Evolutionary conservation across 805 yeast genomes (phyloP).

Genomic region (Cyberlindnera americana): DNA sequence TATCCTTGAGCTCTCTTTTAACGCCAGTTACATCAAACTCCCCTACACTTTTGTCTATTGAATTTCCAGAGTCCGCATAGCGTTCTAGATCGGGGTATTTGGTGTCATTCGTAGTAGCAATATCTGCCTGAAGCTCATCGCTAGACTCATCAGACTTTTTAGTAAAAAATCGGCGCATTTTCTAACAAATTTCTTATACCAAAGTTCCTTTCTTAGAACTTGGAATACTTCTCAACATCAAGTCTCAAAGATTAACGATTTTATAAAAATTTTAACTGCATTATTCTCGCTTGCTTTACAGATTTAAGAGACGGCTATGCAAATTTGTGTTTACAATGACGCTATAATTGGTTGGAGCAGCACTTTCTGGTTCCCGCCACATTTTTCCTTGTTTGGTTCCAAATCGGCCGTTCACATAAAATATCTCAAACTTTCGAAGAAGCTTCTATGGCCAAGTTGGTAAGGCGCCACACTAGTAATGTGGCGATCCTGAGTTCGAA

Average conservation of each 20-base stretch:
- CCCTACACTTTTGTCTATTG: neutral
- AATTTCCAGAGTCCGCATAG: neutral
- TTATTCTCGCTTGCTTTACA: too few species aligned
- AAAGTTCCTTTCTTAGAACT: neutral
- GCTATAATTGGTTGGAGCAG: constrained; percentile 3
- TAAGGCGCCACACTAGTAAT: constrained; percentile 84
- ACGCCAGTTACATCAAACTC: constrained; percentile 29
- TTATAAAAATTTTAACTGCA: too few species aligned
- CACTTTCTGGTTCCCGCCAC: neutral
- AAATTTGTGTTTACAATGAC: constrained; percentile 9
- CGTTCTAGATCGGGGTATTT: constrained; percentile 1
- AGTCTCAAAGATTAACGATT: too few species aligned
- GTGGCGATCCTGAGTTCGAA: constrained; percentile 78
- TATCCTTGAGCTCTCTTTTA: constrained; percentile 45
- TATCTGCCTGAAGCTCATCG: neutral
- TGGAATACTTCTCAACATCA: neutral
- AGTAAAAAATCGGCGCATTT: constrained; percentile 1
- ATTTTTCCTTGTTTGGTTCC: too few species aligned
- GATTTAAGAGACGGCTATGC: constrained; percentile 4
- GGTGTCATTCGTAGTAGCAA: constrained; percentile 1
- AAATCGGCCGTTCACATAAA: too few species aligned
- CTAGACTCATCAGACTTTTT: neutral
- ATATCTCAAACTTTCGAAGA: constrained; percentile 2
- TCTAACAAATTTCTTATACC: neutral
- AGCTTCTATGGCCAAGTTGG: constrained; percentile 60